Conservation (phyloP, 805 yeast genomes). For the Myxozyma sirexii region DNA sequence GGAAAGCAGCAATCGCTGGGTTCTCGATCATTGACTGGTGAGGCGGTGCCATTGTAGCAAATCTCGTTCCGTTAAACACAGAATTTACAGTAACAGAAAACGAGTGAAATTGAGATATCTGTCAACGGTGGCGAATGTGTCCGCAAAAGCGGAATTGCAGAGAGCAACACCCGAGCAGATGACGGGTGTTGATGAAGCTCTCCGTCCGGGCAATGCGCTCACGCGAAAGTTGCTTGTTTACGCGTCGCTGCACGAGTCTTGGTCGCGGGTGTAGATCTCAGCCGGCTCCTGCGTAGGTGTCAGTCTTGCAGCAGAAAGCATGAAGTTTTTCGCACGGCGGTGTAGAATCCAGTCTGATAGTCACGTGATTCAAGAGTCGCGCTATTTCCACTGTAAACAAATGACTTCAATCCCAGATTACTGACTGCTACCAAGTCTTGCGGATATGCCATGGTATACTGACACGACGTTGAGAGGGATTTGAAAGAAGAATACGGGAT, state of each 20-base stretch:
- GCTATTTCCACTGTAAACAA: neutral
- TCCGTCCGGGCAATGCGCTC: neutral
- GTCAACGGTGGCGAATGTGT: neutral
- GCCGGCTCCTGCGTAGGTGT: constrained; percentile 17
- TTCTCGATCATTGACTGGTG: constrained; percentile 22
- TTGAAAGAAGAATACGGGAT: neutral
- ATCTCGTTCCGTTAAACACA: too few relatives aligned
- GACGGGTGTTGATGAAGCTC: too few relatives aligned
- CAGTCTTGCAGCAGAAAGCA: constrained; percentile 1
- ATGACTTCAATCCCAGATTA: too few relatives aligned
- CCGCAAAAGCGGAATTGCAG: neutral
- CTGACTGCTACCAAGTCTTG: neutral
- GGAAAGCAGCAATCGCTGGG: constrained; percentile 32
- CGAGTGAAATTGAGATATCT: too few relatives aligned
- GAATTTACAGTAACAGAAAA: too few relatives aligned
- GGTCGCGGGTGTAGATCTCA: constrained; percentile 10
- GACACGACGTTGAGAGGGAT: neutral
- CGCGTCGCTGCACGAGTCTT: constrained; percentile 1
- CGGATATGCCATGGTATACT: neutral
- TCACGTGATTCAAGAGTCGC: neutral
- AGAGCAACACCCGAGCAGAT: too few relatives aligned
- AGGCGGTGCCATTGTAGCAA: constrained; percentile 9
- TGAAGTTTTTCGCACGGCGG: constrained; percentile 15
- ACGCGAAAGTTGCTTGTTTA: neutral
- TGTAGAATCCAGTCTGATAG: constrained; percentile 2